These are phyloP conservation scores for Zizania palustris DNA, from an alignment of 202 grass and related monocot genomes.

Conservation along the genomic window DNA sequence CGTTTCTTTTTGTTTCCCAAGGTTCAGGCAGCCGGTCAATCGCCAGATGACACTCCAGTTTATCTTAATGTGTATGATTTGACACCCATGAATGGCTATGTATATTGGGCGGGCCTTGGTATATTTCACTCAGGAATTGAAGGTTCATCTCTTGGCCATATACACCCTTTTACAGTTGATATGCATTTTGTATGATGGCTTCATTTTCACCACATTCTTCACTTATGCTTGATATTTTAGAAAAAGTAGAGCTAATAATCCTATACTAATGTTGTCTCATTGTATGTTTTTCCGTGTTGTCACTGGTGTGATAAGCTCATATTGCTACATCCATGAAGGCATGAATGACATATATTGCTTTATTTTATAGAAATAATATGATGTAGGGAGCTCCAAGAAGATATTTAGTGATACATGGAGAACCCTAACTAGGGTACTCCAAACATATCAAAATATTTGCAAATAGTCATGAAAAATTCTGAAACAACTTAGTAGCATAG, in stretches of 20 bases:
- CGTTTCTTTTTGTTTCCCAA: conserved; percentile 95
- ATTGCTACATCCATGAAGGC: too few relatives aligned
- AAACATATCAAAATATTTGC: too few relatives aligned
- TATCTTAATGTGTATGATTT: conserved; percentile 98
- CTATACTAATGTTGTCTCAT: not conserved
- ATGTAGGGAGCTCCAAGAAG: too few relatives aligned
- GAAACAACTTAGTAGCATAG: too few relatives aligned
- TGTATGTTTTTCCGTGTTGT: not conserved
- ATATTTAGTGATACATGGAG: too few relatives aligned
- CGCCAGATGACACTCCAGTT: conserved; percentile 68
- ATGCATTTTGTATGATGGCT: not conserved
- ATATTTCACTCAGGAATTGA: conserved; percentile 97
- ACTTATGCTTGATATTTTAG: not conserved
- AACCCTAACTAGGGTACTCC: too few relatives aligned
- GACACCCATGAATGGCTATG: conserved; percentile 96
- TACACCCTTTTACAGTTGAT: not conserved
- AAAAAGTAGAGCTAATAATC: not conserved
- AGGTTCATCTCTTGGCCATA: conserved; percentile 58
- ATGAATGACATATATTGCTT: too few relatives aligned
- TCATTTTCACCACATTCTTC: not conserved
- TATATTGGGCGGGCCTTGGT: conserved; percentile 97
- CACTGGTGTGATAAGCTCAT: not conserved
- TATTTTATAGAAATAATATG: too few relatives aligned
- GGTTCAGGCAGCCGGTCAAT: conserved; percentile 67
- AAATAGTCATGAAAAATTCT: too few relatives aligned